Base-by-base conservation (phyloP, 768 basidiomycete genomes). In the Serpula lacrymans region DNA sequence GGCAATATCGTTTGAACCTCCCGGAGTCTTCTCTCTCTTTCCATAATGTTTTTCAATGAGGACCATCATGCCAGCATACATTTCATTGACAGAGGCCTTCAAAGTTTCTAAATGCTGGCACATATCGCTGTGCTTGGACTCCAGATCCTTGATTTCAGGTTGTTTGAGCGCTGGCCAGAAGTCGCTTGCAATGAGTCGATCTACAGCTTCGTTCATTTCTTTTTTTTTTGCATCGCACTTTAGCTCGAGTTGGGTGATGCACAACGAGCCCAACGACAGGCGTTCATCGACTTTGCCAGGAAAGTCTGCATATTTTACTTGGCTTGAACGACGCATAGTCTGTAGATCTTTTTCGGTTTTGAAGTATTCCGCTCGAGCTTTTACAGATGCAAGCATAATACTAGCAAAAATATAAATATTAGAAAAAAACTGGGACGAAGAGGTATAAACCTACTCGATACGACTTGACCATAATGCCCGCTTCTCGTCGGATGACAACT, bases 151-250 rank as follows among this genome's bases (percentile, higher is more conserved):
- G 12, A 57, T 34, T 13, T 55, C 52, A n/a, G 58, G 46, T 5
- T 42, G 36, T 16, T 51, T 54, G 3, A 66, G n/a, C 23, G 60
- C 34, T 5, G 70, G 71, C 71, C 71, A 72, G 43, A 68, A 71
- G 13, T 57, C 57, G 33, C 55, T 51, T 18, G 59, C 60, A 5
- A 65, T 37, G 11, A 72, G 59, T 16, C 50, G 57, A 23, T 49
- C 53, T 13, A 68, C 37, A 10, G 39, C 27, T 3, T 49, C 51
- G 24, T 59, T 63, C 23, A 71, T 44, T 21, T 64, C 60, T 26
- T 51, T 54, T 45, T 63, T 61, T 41, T 66, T 69, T 18, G 14
- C 43, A 4, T 55, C 55, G 27, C 48, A 43, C n/a, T 50, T 47
- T 5, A 42, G 34, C 26, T 62, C 60, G 18, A 60, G 45, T n/a